These are phyloP conservation scores for Annona cherimola DNA, from an alignment of 164 flowering plant species.

Conservation along the genomic window DNA sequence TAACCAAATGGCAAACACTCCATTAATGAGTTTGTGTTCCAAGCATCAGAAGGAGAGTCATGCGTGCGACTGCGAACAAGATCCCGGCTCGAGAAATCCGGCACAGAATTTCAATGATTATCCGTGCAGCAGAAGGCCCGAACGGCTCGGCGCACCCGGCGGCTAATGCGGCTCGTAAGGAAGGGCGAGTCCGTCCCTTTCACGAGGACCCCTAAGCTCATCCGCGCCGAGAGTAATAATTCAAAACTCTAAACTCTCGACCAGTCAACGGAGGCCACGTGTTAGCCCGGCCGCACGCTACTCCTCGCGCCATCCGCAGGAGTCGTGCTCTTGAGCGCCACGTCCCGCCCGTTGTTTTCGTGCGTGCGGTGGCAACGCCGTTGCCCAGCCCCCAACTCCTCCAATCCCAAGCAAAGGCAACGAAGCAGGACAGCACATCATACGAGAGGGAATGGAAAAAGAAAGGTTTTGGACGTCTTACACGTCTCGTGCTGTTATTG, in stretches of 20 bases:
- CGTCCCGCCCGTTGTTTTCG: slow-evolving; percentile 6
- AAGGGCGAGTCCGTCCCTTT: neutral
- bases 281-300: neutral
- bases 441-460: neutral
- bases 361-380: too few species aligned
- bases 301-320: neutral
- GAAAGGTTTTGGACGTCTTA: neutral
- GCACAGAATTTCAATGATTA: neutral
- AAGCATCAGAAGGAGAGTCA: too few species aligned
- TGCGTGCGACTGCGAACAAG: neutral
- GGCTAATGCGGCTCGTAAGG: neutral
- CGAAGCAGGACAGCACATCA: neutral
- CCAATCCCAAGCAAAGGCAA: neutral
- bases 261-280: neutral
- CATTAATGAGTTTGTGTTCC: too few species aligned
- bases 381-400: neutral
- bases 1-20: too few species aligned
- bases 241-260: neutral
- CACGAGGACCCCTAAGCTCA: slow-evolving; percentile 3
- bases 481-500: neutral
- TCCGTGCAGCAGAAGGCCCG: neutral
- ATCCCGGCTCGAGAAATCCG: neutral
- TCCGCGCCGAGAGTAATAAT: slow-evolving; percentile 5
- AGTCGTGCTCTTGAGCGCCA: neutral
- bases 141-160: slow-evolving; percentile 7